phyloP scores from a whole-genome alignment of 176 grass and related monocot species.

The Cymbopogon citratus region DNA sequence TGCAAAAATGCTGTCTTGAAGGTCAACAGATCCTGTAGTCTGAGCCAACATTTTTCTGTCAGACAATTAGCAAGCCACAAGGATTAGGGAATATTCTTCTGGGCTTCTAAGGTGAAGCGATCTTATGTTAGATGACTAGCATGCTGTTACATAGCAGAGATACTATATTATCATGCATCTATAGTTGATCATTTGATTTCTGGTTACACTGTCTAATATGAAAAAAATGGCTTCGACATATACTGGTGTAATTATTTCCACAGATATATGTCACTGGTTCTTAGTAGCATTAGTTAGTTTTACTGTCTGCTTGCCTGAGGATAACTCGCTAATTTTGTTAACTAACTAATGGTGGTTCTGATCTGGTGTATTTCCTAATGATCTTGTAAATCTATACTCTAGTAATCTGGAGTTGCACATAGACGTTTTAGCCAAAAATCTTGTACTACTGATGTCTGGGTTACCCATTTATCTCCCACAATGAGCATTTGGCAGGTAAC shows the following conservation, averaged over 20 bases:
- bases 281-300: background rate
- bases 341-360: background rate
- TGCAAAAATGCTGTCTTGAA: background rate
- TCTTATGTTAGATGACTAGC: too few species aligned
- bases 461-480: background rate
- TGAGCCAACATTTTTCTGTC: background rate
- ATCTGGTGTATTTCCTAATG: background rate
- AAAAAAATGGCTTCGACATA: background rate
- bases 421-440: background rate
- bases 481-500: background rate
- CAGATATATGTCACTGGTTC: background rate
- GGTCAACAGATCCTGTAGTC: background rate
- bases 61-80: background rate
- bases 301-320: background rate
- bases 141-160: too few species aligned
- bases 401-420: background rate
- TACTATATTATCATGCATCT: too few species aligned
- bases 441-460: background rate
- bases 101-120: too few species aligned
- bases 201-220: background rate
- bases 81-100: too few species aligned
- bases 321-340: background rate
- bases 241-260: background rate
- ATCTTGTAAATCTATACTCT: background rate
- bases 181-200: background rate